Evolutionary conservation across 345 rosid species (phyloP).

Genomic region (Streptanthus diversifolius): DNA sequence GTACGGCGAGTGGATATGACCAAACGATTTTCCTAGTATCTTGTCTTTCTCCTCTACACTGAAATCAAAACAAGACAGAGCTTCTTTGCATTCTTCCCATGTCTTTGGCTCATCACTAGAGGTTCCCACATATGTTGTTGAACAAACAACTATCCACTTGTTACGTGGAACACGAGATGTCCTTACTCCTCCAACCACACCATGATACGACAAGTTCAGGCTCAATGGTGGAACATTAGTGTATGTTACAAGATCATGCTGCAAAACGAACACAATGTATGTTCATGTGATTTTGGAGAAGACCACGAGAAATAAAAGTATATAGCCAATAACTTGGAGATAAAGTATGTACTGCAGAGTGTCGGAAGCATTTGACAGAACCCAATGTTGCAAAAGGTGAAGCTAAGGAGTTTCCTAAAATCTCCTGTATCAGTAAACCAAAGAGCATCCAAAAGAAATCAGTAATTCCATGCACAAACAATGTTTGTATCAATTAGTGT

Average conservation of each 20-base stretch:
- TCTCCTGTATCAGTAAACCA: slow-evolving; percentile 38
- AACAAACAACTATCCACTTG: slow-evolving; percentile 44
- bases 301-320: background rate
- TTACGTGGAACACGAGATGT: slow-evolving; percentile 20
- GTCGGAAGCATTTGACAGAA: slow-evolving; percentile 16
- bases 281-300: background rate
- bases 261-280: slow-evolving; percentile 22
- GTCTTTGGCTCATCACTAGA: slow-evolving; percentile 48
- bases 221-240: slow-evolving; percentile 25
- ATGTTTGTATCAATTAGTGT: background rate
- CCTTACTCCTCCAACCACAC: slow-evolving; percentile 20
- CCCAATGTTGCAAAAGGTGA: slow-evolving; percentile 49
- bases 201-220: slow-evolving; percentile 21
- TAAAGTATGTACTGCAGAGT: slow-evolving; percentile 35
- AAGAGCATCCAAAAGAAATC: background rate
- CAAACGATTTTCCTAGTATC: slow-evolving; percentile 87
- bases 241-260: slow-evolving; percentile 44
- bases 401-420: slow-evolving; percentile 56
- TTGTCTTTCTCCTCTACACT: slow-evolving; percentile 68
- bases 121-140: slow-evolving; percentile 40
- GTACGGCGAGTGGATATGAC: slow-evolving; percentile 74
- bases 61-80: slow-evolving; percentile 58
- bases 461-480: background rate
- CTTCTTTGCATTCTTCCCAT: slow-evolving; percentile 82
- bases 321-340: background rate